Evolutionary conservation across 1,284 basidiomycete species (phyloP).

Genomic region (Pascua sp.): DNA sequence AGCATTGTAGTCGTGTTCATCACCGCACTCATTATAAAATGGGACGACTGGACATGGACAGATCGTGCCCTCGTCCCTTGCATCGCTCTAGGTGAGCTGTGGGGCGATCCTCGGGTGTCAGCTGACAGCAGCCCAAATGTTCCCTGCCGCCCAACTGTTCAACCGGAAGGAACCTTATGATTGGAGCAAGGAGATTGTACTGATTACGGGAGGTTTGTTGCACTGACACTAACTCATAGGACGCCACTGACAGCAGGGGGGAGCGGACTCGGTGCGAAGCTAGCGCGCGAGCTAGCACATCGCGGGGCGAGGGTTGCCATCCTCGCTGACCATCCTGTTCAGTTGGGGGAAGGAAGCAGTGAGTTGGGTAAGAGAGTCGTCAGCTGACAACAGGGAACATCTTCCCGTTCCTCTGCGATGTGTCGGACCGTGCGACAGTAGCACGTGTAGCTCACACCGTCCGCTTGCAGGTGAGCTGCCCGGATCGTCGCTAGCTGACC

Average conservation of each 20-base stretch:
- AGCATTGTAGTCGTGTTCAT: too few relatives aligned
- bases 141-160: too few relatives aligned
- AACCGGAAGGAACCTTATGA: background rate
- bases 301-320: slow-evolving; percentile 78
- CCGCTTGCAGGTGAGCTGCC: slow-evolving; percentile 62
- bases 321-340: slow-evolving; percentile 62
- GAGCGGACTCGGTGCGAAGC: slow-evolving; percentile 79
- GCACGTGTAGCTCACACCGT: slow-evolving; percentile 66
- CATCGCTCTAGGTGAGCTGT: too few relatives aligned
- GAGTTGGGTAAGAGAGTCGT: background rate
- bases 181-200: slow-evolving; percentile 79
- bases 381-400: slow-evolving; percentile 56
- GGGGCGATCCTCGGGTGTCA: too few relatives aligned
- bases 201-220: slow-evolving; percentile 77
- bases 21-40: too few relatives aligned
- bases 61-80: too few relatives aligned
- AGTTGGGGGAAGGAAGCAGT: slow-evolving; percentile 4
- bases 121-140: background rate
- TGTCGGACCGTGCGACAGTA: slow-evolving; percentile 81
- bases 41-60: too few relatives aligned
- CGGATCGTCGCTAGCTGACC: background rate
- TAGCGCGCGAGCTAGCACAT: slow-evolving; percentile 76
- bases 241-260: slow-evolving; percentile 57
- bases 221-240: background rate
- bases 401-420: slow-evolving; percentile 71